Evolutionary conservation across 306 rosid species (phyloP).

Genomic region (Hippophae rhamnoides): DNA sequence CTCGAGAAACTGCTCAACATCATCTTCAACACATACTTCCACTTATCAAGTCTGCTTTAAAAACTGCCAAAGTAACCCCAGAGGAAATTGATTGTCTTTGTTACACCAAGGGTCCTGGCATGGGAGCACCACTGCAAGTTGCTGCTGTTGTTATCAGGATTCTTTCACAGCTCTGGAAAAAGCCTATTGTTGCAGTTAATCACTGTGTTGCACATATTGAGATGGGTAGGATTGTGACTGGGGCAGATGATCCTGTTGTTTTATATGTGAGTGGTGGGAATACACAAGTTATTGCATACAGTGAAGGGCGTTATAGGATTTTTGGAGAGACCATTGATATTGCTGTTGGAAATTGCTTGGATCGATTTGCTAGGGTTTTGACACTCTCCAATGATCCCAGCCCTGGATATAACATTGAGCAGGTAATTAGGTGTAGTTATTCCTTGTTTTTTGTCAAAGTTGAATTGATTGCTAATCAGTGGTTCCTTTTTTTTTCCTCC

Average conservation of each 20-base stretch:
- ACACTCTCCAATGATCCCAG: slow-evolving; percentile 81
- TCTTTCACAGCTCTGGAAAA: slow-evolving; percentile 81
- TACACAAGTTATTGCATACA: slow-evolving; percentile 87
- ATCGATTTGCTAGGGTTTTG: slow-evolving; percentile 77
- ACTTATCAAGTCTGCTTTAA: slow-evolving; percentile 56
- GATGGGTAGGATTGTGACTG: slow-evolving; percentile 93
- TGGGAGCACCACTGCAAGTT: slow-evolving; percentile 91
- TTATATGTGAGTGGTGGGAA: slow-evolving; percentile 94
- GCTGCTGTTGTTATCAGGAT: slow-evolving; percentile 72
- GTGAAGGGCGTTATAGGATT: slow-evolving; percentile 82
- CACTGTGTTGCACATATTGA: slow-evolving; percentile 94
- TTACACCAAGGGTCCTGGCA: slow-evolving; percentile 91
- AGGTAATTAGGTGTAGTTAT: slow-evolving; percentile 27
- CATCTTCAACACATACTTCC: slow-evolving; percentile 78
- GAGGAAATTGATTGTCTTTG: slow-evolving; percentile 79
- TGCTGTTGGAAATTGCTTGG: slow-evolving; percentile 95
- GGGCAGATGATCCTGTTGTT: slow-evolving; percentile 87
- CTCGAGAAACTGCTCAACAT: slow-evolving; percentile 91
- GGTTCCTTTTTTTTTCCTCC: too few species aligned
- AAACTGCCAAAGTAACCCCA: slow-evolving; percentile 48
- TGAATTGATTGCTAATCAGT: too few species aligned
- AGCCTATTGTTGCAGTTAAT: slow-evolving; percentile 83
- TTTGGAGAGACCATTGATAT: slow-evolving; percentile 94
- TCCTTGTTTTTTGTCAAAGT: too few species aligned
- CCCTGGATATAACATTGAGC: slow-evolving; percentile 91